Evolutionary conservation across 208 protist species (phyloP), one percentile per base, ranked within the genome.

Genomic region (Wallacemonas collosoma): DNA sequence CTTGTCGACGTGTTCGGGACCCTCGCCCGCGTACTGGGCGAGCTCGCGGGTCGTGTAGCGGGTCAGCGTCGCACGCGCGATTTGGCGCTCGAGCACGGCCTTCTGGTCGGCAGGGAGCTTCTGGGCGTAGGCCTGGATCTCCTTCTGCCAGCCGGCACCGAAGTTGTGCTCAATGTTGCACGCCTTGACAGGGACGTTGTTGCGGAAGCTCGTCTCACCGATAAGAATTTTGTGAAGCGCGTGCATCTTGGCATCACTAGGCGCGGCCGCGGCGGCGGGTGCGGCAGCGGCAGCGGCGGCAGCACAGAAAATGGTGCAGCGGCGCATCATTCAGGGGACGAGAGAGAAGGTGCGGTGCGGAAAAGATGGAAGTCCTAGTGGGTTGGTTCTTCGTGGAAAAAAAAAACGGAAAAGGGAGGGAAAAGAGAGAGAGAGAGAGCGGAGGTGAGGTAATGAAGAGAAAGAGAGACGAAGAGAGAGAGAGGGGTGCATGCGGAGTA

Each of bases 141-240:
- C 93, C 12, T 60, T 47, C 64, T 79, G 79, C 90, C 90, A 97
- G 71, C 82, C 82, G 43, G 87, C 77, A 47, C 93, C 93, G 57
- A 97, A 97, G 79, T 94, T 91, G 80, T 93, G 83, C 72, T 89
- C 86, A 45, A 97, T 85, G 77, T 94, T 93, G 84, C 87, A 93
- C 50, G 71, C 87, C 88, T 97, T 97, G 64, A 97, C 73, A 8
- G 84, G 86, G 7, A 70, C 77, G 70, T 94, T 91, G 82, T 94
- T 94, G 65, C 91, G 90, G 80, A 97, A 94, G 68, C 86, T 75
- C 39, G 75, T 58, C 83, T 97, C 93, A 36, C 93, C 93, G 4
- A 60, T 94, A 43, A 97, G 81, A 39, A 97, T 74, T 82, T 95
- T 97, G 80, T 95, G 85, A 43, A 97, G 81, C 3, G 87, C 54